Evolutionary conservation across 495 filamentous ascomycete species (phyloP), one percentile per base, ranked within the genome.

Genomic region (Hyaloscypha finlandica): DNA sequence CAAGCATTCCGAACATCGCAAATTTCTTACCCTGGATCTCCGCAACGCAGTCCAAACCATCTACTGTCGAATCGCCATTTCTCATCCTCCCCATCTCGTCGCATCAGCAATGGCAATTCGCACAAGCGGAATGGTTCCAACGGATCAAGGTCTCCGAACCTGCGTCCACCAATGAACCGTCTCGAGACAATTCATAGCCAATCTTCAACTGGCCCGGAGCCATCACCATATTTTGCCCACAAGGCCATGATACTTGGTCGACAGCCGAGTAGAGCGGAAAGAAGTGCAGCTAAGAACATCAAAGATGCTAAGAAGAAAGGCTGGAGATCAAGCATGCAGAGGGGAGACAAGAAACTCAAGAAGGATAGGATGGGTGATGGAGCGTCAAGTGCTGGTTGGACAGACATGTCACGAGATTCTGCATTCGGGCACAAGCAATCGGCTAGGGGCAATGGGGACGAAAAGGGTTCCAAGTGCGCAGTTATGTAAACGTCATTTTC

Each of bases 221-320:
- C 60, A 12, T 66, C 60, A 20, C 63, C 71, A 4, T 67, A 68
- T 39, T 61, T 64, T 22, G 53, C 61, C 5, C 57, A 64, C 39
- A 71, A 64, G 32, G 35, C 67, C n/a, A 64, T 68, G 55, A 57
- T 58, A n/a, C 77, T 68, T 79, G 25, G 71, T 39, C 73, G 80
- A 29, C 79, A 79, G 52, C 78, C 78, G 56, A 84, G 84, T 69
- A 81, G 84, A 58, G 83, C 81, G 16, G 80, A 82, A 65, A 78
- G 81, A 33, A 84, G 80, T 29, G 84, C 84, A 20, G 76, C 82
- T 30, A 84, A 83, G 67, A 86, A 86, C 52, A 81, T 86, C 11
- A 75, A 80, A 19, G 82, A 86, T 61, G 84, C 84, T 2, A 84
- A 80, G 76, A 80, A 77, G 63, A 76, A 77, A 52, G 81, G 84